These are phyloP conservation scores for Acanthamoeba culbertsoni DNA, from an alignment of 208 protist species.

Conservation along the genomic window DNA sequence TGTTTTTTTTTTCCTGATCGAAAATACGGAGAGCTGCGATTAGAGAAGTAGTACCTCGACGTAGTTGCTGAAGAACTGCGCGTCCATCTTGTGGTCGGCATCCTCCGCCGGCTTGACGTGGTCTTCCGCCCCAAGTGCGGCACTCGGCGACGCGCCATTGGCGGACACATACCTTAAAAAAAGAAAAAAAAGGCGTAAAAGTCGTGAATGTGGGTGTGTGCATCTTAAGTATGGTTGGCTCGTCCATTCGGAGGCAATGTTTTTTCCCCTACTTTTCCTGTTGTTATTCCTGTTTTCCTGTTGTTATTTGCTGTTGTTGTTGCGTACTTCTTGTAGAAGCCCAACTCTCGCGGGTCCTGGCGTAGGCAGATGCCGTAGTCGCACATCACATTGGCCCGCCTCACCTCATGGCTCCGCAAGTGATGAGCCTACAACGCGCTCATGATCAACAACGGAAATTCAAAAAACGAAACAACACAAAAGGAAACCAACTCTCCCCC, in stretches of 20 bases:
- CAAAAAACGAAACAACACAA: too few species aligned
- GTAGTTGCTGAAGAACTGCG: neutral
- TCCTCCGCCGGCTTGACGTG: neutral
- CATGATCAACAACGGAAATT: too few species aligned
- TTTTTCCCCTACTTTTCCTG: too few species aligned
- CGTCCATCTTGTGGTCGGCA: neutral
- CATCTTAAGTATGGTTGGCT: too few species aligned
- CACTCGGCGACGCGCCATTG: neutral
- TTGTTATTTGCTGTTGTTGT: too few species aligned
- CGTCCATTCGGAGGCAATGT: too few species aligned
- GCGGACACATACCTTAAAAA: neutral
- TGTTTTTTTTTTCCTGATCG: neutral
- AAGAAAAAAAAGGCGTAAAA: neutral
- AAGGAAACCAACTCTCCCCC: too few species aligned
- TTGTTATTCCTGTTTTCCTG: too few species aligned
- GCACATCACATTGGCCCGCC: neutral
- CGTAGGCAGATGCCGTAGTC: neutral
- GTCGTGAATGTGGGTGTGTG: too few species aligned
- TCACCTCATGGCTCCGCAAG: neutral
- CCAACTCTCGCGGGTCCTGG: neutral
- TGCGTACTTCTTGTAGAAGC: conserved; percentile 9
- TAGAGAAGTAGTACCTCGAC: neutral
- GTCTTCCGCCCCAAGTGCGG: neutral
- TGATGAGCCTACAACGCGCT: neutral
- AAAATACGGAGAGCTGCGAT: neutral